Base-by-base conservation (phyloP, 1,284 basidiomycete species). In the Ustilago lituana region DNA sequence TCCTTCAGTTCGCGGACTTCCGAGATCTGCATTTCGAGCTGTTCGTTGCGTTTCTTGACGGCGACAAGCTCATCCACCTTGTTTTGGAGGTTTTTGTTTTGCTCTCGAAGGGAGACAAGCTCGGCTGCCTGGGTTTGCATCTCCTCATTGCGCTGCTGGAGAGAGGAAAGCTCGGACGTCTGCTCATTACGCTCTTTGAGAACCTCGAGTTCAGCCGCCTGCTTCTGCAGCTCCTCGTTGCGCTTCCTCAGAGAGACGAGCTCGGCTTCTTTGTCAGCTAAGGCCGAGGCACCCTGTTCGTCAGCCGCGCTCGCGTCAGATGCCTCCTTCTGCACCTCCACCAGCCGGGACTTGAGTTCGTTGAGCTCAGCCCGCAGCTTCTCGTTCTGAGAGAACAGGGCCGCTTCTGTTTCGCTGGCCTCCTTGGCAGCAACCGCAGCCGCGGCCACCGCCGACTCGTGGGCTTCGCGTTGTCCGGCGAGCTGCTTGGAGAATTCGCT, bases 221-320 rank as follows among this genome's bases (percentile, higher is more conserved):
- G 50, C 45, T 49, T 31, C 35, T 53, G 45, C 37, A 61, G 31
- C 44, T 55, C 35, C 24, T 47, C 27, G 29, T 55, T 55, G 8
- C 22, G 15, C 31, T 38, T 23, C 15, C 41, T 32, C 15, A 55
- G 29, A 4, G 37, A n/a, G 17, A n/a, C 35, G 26, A 63, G 40
- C 54, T 63, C 49, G 3, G 45, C 47, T 17, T 72, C 69, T 39
- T 72, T 72, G 19, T 53, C 64, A 11, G 64, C 38, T 35, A 62
- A 45, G 23, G 26, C 29, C 7, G 57, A 56, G n/a, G 53, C 61
- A 23, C 43, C 49, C 19, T 59, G 29, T 39, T 55, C 51, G 23
- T 48, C 63, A 19, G 55, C 59, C 19, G 35, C 47, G 39, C 50
- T 58, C 2, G 52, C 62, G 22, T 65, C 54, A 5, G 48, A 37